phyloP scores from a whole-genome alignment of 2,329 filamentous ascomycete genomes.

The Coleophoma eucalyptorum region DNA sequence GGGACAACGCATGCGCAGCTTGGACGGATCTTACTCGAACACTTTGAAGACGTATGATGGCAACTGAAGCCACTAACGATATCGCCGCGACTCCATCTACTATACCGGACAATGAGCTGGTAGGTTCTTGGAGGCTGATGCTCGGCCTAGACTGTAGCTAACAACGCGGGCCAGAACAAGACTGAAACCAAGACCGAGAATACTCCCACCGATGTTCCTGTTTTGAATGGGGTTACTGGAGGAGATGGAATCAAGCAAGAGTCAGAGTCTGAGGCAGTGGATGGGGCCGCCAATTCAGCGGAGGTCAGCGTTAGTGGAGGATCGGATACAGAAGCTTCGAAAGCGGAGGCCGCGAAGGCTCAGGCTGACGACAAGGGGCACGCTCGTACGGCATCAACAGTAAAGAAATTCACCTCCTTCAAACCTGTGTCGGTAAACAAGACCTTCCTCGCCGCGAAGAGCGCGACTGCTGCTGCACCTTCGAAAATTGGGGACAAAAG shows the following conservation, averaged over 20 bases:
- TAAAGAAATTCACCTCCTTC: constrained; percentile 75
- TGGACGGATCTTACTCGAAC: constrained; percentile 21
- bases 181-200: constrained; percentile 48
- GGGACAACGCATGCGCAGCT: constrained; percentile 28
- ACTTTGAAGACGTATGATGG: constrained; percentile 56
- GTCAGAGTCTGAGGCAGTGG: constrained; percentile 44
- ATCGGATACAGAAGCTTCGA: constrained; percentile 73
- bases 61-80: constrained; percentile 55
- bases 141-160: constrained; percentile 8
- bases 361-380: constrained; percentile 58
- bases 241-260: constrained; percentile 50
- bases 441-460: constrained; percentile 75
- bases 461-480: constrained; percentile 36
- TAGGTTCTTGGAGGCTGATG: constrained; percentile 9
- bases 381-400: constrained; percentile 50
- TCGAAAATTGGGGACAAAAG: constrained; percentile 50
- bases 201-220: constrained; percentile 32
- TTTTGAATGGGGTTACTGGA: constrained; percentile 44
- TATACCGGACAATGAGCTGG: constrained; percentile 26
- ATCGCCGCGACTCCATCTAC: constrained; percentile 33
- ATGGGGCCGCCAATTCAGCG: constrained; percentile 57
- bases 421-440: constrained; percentile 85
- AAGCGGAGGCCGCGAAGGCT: constrained; percentile 46
- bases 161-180: constrained; percentile 23
- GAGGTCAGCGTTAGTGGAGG: constrained; percentile 69